Evolutionary conservation across 1,139 yeast species (phyloP).

Genomic region (Scheffersomyces titani): DNA sequence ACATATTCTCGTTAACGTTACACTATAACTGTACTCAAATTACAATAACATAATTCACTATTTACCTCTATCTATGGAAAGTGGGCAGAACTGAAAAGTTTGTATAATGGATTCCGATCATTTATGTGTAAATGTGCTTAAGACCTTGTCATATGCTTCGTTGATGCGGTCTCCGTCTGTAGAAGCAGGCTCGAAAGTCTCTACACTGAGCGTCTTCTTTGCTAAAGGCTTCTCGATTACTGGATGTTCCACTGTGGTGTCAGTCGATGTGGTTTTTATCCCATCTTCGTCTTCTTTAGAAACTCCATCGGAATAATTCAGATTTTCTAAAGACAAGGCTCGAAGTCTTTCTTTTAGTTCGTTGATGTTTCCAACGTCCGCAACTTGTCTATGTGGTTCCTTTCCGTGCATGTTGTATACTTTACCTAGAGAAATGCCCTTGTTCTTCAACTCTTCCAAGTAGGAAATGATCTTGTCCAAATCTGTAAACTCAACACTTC

Average conservation of each 20-base stretch:
- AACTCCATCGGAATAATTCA: conserved; percentile 3
- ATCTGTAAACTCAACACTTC: conserved; percentile 49
- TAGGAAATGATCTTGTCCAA: conserved; percentile 52
- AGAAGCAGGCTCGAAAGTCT: background rate
- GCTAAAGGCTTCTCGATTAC: conserved; percentile 1
- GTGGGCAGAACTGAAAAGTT: background rate
- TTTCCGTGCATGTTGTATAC: conserved; percentile 39
- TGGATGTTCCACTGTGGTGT: conserved; percentile 4
- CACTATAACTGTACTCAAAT: too few species aligned
- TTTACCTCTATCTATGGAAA: background rate
- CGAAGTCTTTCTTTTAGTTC: conserved; percentile 20
- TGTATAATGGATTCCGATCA: background rate
- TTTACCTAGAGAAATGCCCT: conserved; percentile 54
- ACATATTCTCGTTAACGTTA: too few species aligned
- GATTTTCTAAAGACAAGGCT: conserved; percentile 7
- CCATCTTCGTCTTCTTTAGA: conserved; percentile 4
- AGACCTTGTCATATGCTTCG: conserved; percentile 53
- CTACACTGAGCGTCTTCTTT: conserved; percentile 3
- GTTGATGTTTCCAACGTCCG: conserved; percentile 14
- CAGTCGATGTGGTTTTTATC: background rate
- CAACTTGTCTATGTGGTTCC: conserved; percentile 6
- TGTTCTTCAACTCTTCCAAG: conserved; percentile 48
- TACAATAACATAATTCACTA: background rate
- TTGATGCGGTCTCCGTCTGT: conserved; percentile 31
- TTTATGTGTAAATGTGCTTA: conserved; percentile 24